Evolutionary conservation across 768 basidiomycete species (phyloP).

Genomic region (Termitomyces sp.): DNA sequence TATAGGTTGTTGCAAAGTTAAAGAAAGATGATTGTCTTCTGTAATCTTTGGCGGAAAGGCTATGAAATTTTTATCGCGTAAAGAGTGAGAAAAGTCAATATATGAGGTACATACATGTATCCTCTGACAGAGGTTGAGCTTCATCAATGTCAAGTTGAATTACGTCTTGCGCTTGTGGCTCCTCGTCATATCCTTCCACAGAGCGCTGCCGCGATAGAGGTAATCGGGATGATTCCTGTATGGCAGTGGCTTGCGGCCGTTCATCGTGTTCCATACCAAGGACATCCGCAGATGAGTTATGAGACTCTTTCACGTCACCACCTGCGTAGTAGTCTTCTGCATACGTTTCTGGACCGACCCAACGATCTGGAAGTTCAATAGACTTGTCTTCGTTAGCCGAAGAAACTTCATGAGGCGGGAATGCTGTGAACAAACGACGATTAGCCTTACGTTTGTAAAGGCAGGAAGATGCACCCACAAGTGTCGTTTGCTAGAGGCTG

Average conservation of each 20-base stretch:
- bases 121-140: constrained; percentile 23
- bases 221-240: not conserved
- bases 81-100: not conserved
- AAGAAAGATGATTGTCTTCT: not conserved
- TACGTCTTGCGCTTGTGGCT: not conserved
- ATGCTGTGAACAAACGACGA: constrained; percentile 2
- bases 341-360: constrained; percentile 26
- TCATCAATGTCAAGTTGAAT: constrained; percentile 4
- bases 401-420: constrained; percentile 18
- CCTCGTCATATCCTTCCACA: not conserved
- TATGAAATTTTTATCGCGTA: not conserved
- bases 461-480: constrained; percentile 16
- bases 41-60: constrained; percentile 1
- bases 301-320: constrained; percentile 14
- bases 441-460: not conserved
- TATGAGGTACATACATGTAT: constrained; percentile 23
- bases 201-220: not conserved
- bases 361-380: constrained; percentile 28
- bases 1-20: constrained; percentile 15
- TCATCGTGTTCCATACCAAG: constrained; percentile 5
- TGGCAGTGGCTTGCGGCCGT: not conserved
- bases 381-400: constrained; percentile 1
- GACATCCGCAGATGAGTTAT: constrained; percentile 1
- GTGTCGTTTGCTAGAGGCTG: constrained; percentile 28
- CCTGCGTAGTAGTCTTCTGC: constrained; percentile 32